Base-by-base conservation (phyloP, 73 alveolate genomes). In the Symbiodinium natans region DNA sequence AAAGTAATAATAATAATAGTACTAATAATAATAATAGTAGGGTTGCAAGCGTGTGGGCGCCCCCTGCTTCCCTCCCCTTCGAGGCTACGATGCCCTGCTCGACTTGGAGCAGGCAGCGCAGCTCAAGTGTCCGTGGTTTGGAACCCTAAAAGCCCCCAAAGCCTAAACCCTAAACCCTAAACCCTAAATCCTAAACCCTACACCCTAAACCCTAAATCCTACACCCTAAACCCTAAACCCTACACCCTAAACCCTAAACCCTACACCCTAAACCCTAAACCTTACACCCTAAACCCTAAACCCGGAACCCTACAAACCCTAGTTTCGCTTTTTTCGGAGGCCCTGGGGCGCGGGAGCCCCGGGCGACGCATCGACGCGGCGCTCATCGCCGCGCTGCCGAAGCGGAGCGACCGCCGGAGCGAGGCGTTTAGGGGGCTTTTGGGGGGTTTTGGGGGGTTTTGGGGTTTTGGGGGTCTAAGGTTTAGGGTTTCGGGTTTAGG, bases 311-410 rank as follows among this genome's bases (percentile, higher is more conserved):
- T 5, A 6, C 19, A 56, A 56, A 5, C 34, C 59, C 59, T 46
- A 9, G 21, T 46, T 46, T 13, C 59, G 59, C 59, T 6, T 46
- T 46, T 13, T 46, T 46, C 13, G 13, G 59, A 88, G 96, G 96
- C 96, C 36, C 34, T 89, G 88, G 96, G 96, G 75, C 96, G 96
- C 52, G 96, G 88, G 39, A 68, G 88, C 77, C 96, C 96, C 3
- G 96, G 75, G 75, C 46, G 75, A 27, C 87, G 77, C 42, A 84
- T 89, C 87, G 96, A 89, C 46, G 77, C 96, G 39, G 46, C 40
- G 54, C 96, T 89, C 48, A 41, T 89, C 52, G 96, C 96, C 25
- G 96, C 96, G 73, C 87, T 89, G 31, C 96, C 96, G 17, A 63
- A 89, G 96, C 96, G 96, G 34, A 48, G 43, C 75, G 75, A 56